Conservation (phyloP, 1,139 yeast genomes). For the Saccharomyces hybrid region DNA sequence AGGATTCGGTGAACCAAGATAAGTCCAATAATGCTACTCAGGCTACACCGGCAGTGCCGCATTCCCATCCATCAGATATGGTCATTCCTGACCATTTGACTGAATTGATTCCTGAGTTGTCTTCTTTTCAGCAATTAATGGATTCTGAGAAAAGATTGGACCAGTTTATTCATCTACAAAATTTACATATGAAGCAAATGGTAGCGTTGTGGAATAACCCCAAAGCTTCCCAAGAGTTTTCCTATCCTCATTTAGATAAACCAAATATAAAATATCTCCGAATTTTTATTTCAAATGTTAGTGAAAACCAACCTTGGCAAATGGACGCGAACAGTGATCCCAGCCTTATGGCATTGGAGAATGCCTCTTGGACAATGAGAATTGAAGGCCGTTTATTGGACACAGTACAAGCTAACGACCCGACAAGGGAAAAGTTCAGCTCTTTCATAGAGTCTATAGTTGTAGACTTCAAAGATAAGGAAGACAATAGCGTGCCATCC, state of each 20-base stretch:
- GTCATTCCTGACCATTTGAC: constrained; percentile 55
- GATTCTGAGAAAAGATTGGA: constrained; percentile 79
- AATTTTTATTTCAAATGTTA: constrained; percentile 72
- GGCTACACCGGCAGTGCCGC: neutral
- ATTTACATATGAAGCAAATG: constrained; percentile 77
- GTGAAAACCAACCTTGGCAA: constrained; percentile 93
- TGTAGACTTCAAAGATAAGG: constrained; percentile 49
- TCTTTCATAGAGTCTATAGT: constrained; percentile 77
- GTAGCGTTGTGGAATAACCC: constrained; percentile 35
- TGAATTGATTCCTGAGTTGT: constrained; percentile 64
- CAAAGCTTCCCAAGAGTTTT: constrained; percentile 18
- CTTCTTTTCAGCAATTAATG: constrained; percentile 56
- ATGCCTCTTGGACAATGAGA: constrained; percentile 65
- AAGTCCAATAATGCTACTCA: neutral
- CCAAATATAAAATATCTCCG: constrained; percentile 53
- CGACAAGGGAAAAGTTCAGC: constrained; percentile 56
- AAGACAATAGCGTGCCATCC: neutral
- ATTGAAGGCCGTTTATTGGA: constrained; percentile 76
- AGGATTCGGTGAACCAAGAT: neutral
- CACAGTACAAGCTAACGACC: constrained; percentile 35
- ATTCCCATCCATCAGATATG: constrained; percentile 55
- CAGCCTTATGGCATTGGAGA: constrained; percentile 21
- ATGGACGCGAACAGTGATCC: constrained; percentile 16
- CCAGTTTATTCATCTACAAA: constrained; percentile 70
- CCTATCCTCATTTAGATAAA: constrained; percentile 1